These are phyloP conservation scores for Pythium graminicola DNA, from an alignment of 352 stramenopile species.

Conservation along the genomic window DNA sequence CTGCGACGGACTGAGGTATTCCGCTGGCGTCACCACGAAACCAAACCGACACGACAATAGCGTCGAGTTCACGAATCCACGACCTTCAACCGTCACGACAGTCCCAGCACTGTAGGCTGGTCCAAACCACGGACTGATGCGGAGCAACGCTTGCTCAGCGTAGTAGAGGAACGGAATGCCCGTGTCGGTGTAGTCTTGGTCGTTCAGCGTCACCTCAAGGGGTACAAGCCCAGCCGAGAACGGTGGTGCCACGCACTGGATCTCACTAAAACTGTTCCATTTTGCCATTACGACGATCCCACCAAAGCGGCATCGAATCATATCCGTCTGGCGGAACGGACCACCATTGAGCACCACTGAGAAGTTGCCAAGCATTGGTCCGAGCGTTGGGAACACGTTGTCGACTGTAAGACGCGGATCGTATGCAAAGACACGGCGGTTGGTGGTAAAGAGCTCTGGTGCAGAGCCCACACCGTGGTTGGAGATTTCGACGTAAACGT, in stretches of 20 bases:
- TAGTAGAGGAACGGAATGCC: slow-evolving; percentile 80
- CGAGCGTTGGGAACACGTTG: slow-evolving; percentile 71
- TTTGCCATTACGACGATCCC: slow-evolving; percentile 46
- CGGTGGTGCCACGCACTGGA: slow-evolving; percentile 74
- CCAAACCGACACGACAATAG: slow-evolving; percentile 87
- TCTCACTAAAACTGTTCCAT: slow-evolving; percentile 60
- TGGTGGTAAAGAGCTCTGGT: slow-evolving; percentile 34
- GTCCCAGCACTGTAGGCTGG: slow-evolving; percentile 81
- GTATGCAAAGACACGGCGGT: slow-evolving; percentile 70
- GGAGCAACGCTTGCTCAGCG: slow-evolving; percentile 52
- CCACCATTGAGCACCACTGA: slow-evolving; percentile 80
- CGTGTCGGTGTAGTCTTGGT: slow-evolving; percentile 85
- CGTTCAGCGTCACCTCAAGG: slow-evolving; percentile 88
- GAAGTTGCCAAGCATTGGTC: slow-evolving; percentile 80
- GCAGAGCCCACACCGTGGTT: slow-evolving; percentile 45
- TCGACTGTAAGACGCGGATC: slow-evolving; percentile 54
- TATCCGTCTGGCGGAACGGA: slow-evolving; percentile 63
- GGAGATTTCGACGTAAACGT: slow-evolving; percentile 57
- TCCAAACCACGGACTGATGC: slow-evolving; percentile 85
- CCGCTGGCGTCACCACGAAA: slow-evolving; percentile 64
- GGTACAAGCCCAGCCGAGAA: slow-evolving; percentile 61
- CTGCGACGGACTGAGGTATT: slow-evolving; percentile 69
- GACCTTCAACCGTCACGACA: slow-evolving; percentile 74
- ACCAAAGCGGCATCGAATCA: slow-evolving; percentile 85
- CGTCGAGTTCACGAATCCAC: slow-evolving; percentile 85